These are phyloP conservation scores for Lepidium campestre DNA, from an alignment of 441 rosid genomes.

Conservation along the genomic window DNA sequence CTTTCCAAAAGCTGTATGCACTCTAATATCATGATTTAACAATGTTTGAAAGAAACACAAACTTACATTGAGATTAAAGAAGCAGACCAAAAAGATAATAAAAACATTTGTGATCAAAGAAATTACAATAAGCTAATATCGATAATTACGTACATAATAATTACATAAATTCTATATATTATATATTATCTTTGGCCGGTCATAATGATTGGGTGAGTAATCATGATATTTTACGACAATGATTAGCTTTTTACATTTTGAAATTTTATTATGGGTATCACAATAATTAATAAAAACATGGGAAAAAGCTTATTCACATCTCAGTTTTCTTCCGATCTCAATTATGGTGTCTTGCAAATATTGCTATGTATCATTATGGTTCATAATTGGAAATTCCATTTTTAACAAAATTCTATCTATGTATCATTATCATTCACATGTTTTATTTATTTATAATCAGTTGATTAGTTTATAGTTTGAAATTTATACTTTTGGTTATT, in stretches of 20 bases:
- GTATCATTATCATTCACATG: neutral
- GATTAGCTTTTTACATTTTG: constrained; percentile 20
- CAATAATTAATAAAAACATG: constrained; percentile 27
- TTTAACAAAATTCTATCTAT: neutral
- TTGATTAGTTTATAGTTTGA: neutral
- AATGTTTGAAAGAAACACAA: neutral
- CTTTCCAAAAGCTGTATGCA: neutral
- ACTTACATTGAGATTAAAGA: neutral
- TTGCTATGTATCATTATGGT: constrained; percentile 27
- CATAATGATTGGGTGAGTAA: constrained; percentile 20
- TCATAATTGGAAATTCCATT: constrained; percentile 16
- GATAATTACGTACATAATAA: neutral
- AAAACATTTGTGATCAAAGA: neutral
- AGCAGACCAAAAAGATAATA: neutral
- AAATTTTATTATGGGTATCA: constrained; percentile 24
- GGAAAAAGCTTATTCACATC: constrained; percentile 9
- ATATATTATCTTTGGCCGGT: constrained; percentile 15
- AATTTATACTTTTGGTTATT: neutral
- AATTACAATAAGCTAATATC: neutral
- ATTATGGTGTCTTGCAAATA: constrained; percentile 33
- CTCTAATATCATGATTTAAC: neutral
- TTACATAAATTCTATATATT: neutral
- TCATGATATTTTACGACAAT: constrained; percentile 19
- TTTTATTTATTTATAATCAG: neutral
- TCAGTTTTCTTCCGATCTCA: constrained; percentile 20